Conservation (phyloP, 2,329 filamentous ascomycete genomes). For the Cyanodermella asteris region DNA sequence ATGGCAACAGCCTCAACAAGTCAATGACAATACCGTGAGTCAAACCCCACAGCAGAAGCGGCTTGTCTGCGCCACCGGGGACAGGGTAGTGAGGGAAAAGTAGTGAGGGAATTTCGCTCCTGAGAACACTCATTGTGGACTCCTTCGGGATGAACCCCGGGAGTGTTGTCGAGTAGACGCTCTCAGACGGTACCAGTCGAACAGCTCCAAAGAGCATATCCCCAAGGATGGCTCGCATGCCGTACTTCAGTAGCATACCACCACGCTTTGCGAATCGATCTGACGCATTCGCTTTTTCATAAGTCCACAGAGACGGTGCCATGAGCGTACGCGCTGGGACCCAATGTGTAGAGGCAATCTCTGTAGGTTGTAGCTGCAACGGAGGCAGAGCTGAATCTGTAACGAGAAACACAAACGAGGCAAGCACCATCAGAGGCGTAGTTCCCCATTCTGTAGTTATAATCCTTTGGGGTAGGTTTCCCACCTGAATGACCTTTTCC, state of each 20-base stretch:
- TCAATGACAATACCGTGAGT: constrained; percentile 46
- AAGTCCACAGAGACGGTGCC: constrained; percentile 36
- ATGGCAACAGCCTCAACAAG: constrained; percentile 45
- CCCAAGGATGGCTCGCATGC: constrained; percentile 35
- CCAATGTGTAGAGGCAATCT: constrained; percentile 49
- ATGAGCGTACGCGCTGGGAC: constrained; percentile 40
- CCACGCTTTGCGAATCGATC: constrained; percentile 36
- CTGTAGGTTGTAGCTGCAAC: constrained; percentile 41
- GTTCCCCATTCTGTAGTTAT: constrained; percentile 47
- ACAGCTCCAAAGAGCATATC: constrained; percentile 49
- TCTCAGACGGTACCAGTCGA: constrained; percentile 37
- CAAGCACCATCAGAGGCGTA: constrained; percentile 44
- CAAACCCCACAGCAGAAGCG: constrained; percentile 45
- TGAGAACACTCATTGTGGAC: constrained; percentile 3
- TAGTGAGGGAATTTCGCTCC: neutral
- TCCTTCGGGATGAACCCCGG: constrained; percentile 25
- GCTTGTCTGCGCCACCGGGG: constrained; percentile 14
- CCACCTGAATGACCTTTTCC: constrained; percentile 26
- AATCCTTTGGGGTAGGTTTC: constrained; percentile 42
- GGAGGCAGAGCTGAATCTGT: constrained; percentile 33
- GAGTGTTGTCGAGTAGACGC: constrained; percentile 32
- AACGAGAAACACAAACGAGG: constrained; percentile 44
- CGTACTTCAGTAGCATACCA: constrained; percentile 30
- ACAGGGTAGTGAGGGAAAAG: neutral
- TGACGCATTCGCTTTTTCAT: constrained; percentile 41